Evolutionary conservation across 2,329 filamentous ascomycete genomes (phyloP).

Genomic region (Colletotrichum sublineola): DNA sequence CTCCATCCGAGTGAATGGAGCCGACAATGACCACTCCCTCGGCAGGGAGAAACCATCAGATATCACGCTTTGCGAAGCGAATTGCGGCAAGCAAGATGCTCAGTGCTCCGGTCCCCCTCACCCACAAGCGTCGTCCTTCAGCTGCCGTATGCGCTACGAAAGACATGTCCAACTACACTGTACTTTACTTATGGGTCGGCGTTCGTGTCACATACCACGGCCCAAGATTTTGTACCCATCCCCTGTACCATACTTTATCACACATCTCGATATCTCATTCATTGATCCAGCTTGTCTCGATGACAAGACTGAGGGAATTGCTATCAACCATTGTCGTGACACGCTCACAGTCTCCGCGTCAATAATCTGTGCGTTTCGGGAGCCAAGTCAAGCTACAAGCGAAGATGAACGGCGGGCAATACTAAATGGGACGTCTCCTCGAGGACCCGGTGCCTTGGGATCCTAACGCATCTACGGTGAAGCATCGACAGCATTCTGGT

Average conservation of each 20-base stretch:
- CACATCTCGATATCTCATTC: conserved; percentile 12
- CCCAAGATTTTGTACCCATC: conserved; percentile 33
- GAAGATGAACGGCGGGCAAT: not conserved
- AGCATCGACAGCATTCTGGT: not conserved
- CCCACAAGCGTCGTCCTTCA: not conserved
- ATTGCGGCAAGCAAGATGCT: not conserved
- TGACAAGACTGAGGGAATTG: not conserved
- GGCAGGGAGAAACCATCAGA: not conserved
- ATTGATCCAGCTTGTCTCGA: not conserved
- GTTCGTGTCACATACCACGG: conserved; percentile 14
- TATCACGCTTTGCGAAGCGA: not conserved
- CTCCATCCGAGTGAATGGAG: not conserved
- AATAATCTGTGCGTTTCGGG: not conserved
- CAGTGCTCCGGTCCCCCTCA: not conserved
- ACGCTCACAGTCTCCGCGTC: not conserved
- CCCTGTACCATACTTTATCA: conserved; percentile 23
- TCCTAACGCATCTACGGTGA: not conserved
- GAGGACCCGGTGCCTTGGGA: not conserved
- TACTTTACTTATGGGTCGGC: not conserved
- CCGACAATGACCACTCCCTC: not conserved
- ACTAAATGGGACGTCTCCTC: not conserved
- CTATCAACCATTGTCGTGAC: not conserved
- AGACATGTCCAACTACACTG: not conserved
- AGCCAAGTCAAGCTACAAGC: not conserved
- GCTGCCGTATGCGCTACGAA: not conserved